Percentiles rank a stretch among this genome's conserved stretches.
These are phyloP conservation scores for Yamadazyma philogaea DNA, from an alignment of 805 yeast species.

Conservation along the genomic window DNA sequence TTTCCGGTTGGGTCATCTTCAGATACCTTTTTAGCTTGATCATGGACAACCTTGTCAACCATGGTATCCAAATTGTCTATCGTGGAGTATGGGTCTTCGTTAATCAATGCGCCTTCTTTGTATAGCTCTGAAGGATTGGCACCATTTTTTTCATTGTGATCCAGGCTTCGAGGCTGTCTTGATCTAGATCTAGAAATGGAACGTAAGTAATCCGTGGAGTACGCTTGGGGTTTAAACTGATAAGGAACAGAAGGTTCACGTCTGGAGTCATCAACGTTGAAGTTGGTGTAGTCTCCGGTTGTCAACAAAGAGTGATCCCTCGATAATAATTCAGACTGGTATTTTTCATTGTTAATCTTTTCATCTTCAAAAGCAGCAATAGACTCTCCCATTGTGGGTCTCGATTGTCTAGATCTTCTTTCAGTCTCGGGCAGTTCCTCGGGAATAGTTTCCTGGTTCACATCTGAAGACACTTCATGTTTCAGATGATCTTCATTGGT, in stretches of 20 bases:
- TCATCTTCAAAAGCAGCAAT: slow-evolving; percentile 43
- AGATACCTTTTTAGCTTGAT: slow-evolving; percentile 3
- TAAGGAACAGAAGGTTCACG: slow-evolving; percentile 51
- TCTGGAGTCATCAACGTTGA: slow-evolving; percentile 36
- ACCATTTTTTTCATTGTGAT: slow-evolving; percentile 27
- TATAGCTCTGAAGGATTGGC: slow-evolving; percentile 40
- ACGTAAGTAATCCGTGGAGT: slow-evolving; percentile 58
- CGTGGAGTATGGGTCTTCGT: slow-evolving; percentile 48
- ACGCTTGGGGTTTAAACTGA: slow-evolving; percentile 40
- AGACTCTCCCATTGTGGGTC: slow-evolving; percentile 44
- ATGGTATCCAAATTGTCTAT: slow-evolving; percentile 50
- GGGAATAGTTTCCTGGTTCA: slow-evolving; percentile 16
- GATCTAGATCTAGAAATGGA: slow-evolving; percentile 66
- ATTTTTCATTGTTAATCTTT: slow-evolving; percentile 15
- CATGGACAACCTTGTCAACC: slow-evolving; percentile 10
- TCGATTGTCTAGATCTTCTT: slow-evolving; percentile 37
- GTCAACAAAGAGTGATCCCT: slow-evolving; percentile 41
- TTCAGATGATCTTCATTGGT: slow-evolving; percentile 43
- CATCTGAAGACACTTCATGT: slow-evolving; percentile 42
- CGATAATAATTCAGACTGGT: slow-evolving; percentile 16
- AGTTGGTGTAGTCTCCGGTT: slow-evolving; percentile 45
- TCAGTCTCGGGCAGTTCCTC: slow-evolving; percentile 30
- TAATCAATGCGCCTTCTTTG: slow-evolving; percentile 55
- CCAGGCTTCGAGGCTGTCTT: slow-evolving; percentile 31
- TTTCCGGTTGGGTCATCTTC: slow-evolving; percentile 8